These are phyloP conservation scores for Fragaria nilgerrensis DNA, from an alignment of 306 rosid species.

Conservation along the genomic window DNA sequence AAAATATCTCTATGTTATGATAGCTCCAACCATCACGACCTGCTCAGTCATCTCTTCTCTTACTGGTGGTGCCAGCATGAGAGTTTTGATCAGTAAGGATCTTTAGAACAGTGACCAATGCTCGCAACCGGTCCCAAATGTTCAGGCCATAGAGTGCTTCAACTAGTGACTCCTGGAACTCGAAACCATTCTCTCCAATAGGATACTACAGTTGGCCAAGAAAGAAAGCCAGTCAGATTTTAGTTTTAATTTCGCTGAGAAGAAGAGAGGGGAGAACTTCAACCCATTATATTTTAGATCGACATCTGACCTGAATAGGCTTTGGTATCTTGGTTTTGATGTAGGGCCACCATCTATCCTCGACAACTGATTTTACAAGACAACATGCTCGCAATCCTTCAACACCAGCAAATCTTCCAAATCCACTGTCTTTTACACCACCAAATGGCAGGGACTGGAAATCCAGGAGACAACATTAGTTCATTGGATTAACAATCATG, in stretches of 20 bases:
- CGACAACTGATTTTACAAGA: conserved; percentile 87
- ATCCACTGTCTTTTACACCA: conserved; percentile 90
- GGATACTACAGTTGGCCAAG: conserved; percentile 63
- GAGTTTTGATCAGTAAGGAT: conserved; percentile 60
- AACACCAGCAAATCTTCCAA: conserved; percentile 89
- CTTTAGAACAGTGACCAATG: conserved; percentile 72
- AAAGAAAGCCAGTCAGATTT: conserved; percentile 6
- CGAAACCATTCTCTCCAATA: conserved; percentile 74
- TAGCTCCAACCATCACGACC: background rate
- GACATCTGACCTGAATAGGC: conserved; percentile 76
- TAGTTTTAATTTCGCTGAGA: background rate
- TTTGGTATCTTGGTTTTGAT: conserved; percentile 77
- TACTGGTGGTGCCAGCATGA: conserved; percentile 18
- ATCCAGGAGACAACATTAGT: conserved; percentile 27
- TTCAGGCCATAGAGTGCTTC: conserved; percentile 75
- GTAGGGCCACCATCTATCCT: conserved; percentile 95
- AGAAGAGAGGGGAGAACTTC: background rate
- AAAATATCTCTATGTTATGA: conserved; percentile 10
- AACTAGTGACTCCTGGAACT: conserved; percentile 80
- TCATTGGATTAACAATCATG: conserved; percentile 10
- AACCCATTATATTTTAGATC: conserved; percentile 9
- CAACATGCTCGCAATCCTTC: conserved; percentile 98
- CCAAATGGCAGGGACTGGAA: conserved; percentile 96
- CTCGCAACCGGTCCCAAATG: conserved; percentile 86
- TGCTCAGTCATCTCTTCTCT: conserved; percentile 40